phyloP scores from a whole-genome alignment of 2,329 filamentous ascomycete species.

The Colletotrichum musicola region DNA sequence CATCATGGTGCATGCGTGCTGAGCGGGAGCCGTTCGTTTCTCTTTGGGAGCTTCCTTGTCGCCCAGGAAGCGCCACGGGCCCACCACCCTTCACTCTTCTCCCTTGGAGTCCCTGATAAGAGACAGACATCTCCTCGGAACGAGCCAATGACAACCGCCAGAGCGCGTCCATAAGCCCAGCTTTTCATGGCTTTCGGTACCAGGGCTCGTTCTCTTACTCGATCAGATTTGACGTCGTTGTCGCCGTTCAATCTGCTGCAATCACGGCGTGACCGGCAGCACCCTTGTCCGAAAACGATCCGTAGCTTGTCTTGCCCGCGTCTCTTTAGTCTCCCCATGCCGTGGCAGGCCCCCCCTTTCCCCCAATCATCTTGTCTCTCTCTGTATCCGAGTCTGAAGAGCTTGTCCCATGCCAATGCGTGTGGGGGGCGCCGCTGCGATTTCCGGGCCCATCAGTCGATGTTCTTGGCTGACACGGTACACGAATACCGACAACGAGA shows the following conservation, averaged over 20 bases:
- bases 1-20: constrained; percentile 10
- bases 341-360: background rate
- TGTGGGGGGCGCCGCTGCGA: constrained; percentile 30
- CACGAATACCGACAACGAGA: background rate
- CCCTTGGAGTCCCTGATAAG: constrained; percentile 29
- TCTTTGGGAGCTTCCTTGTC: constrained; percentile 2
- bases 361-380: constrained; percentile 4
- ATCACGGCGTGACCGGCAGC: constrained; percentile 36
- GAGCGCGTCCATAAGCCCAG: background rate
- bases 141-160: constrained; percentile 17
- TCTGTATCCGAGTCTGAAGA: constrained; percentile 6
- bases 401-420: constrained; percentile 9
- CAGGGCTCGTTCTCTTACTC: constrained; percentile 31
- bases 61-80: constrained; percentile 8
- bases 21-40: constrained; percentile 28
- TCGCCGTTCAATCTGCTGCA: constrained; percentile 18
- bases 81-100: background rate
- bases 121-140: constrained; percentile 4
- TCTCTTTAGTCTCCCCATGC: constrained; percentile 12
- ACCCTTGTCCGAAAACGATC: constrained; percentile 26
- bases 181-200: constrained; percentile 8
- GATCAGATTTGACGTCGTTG: constrained; percentile 37
- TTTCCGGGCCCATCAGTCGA: constrained; percentile 32
- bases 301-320: constrained; percentile 25
- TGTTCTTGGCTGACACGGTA: background rate